phyloP scores from a whole-genome alignment of 495 filamentous ascomycete genomes.

The Cenococcum geophilum region DNA sequence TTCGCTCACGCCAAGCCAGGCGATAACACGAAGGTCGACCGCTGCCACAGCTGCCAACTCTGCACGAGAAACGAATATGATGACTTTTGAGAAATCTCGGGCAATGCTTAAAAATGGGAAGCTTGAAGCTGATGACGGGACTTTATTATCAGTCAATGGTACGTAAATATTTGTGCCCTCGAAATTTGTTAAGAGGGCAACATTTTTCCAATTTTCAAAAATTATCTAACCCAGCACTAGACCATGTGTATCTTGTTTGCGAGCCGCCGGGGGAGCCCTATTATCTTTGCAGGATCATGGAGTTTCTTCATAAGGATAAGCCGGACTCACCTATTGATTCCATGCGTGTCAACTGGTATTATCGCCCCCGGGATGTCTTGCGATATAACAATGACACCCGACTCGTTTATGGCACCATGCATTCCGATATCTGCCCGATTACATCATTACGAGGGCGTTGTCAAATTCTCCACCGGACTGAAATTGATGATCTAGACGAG shows the following conservation, averaged over 20 bases:
- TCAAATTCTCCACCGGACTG: constrained; percentile 74
- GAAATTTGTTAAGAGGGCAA: not conserved
- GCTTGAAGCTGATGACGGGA: constrained; percentile 86
- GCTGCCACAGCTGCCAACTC: constrained; percentile 14
- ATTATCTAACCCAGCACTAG: constrained; percentile 43
- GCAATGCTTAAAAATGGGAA: constrained; percentile 68
- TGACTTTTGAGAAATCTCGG: constrained; percentile 69
- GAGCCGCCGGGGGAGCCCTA: constrained; percentile 98
- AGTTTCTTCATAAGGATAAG: constrained; percentile 75
- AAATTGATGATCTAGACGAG: constrained; percentile 74
- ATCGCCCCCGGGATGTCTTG: constrained; percentile 90
- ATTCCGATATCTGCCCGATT: constrained; percentile 91
- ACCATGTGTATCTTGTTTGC: constrained; percentile 95
- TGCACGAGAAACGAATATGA: constrained; percentile 61
- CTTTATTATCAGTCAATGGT: constrained; percentile 79
- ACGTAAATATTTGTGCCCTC: constrained; percentile 38
- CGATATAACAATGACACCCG: constrained; percentile 84
- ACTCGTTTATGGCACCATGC: constrained; percentile 92
- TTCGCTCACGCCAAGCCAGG: constrained; percentile 25
- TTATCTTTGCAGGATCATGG: constrained; percentile 96
- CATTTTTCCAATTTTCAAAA: constrained; percentile 2
- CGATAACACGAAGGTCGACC: constrained; percentile 19
- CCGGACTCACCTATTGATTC: constrained; percentile 68
- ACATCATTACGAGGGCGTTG: constrained; percentile 90
- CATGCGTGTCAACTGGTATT: constrained; percentile 95